phyloP scores from a whole-genome alignment of 371 early-diverging fungal species.

The Cokeromyces recurvatus region DNA sequence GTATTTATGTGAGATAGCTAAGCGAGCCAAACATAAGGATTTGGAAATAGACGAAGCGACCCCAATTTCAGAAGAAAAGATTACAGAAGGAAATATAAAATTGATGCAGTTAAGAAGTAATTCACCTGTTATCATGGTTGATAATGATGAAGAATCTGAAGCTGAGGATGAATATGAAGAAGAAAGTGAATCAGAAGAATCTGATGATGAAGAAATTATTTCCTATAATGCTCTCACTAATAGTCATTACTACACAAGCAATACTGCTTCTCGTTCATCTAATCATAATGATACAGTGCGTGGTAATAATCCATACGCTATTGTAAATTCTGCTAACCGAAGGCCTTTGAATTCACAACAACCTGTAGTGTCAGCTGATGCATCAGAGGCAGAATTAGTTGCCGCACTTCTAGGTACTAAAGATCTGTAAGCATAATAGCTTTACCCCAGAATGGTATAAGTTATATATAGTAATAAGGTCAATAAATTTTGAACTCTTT shows the following conservation, averaged over 20 bases:
- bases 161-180: conserved; percentile 1
- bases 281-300: no score
- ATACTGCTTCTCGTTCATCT: no score
- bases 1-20: conserved; percentile 52
- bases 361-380: conserved; percentile 3
- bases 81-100: neutral
- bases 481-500: no score
- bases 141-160: neutral
- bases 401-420: neutral
- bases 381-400: neutral
- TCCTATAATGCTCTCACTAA: neutral
- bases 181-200: neutral
- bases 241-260: no score
- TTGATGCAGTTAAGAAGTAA: neutral
- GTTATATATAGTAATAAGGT: no score
- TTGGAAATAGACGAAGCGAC: neutral
- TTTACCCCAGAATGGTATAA: no score
- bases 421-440: no score
- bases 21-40: conserved; percentile 6
- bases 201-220: neutral
- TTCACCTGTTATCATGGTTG: neutral
- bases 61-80: conserved; percentile 15
- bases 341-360: conserved; percentile 9
- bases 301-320: neutral
- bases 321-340: neutral